phyloP scores from a whole-genome alignment of 345 rosid species.

The Ceriops decandra region DNA sequence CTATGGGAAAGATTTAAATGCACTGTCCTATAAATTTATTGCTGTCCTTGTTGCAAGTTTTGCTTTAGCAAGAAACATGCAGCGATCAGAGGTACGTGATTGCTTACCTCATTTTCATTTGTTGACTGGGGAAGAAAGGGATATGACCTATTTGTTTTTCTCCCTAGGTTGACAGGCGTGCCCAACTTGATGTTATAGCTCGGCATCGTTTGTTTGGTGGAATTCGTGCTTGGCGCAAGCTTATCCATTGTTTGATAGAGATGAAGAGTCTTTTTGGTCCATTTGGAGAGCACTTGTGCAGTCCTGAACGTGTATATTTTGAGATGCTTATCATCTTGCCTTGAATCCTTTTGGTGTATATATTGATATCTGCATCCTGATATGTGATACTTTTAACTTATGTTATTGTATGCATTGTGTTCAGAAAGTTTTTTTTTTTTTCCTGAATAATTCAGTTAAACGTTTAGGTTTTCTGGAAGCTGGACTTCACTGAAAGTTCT shows the following conservation, averaged over 20 bases:
- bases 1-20: conserved; percentile 96
- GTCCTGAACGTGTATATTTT: conserved; percentile 58
- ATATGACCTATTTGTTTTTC: conserved; percentile 16
- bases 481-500: conserved; percentile 90
- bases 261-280: conserved; percentile 85
- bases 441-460: conserved; percentile 9
- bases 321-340: conserved; percentile 2
- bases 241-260: conserved; percentile 80
- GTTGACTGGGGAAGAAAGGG: not conserved
- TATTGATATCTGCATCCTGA: conserved; percentile 6
- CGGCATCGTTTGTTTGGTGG: conserved; percentile 58
- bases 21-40: conserved; percentile 83
- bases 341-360: conserved; percentile 1
- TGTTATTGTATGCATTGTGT: conserved; percentile 3
- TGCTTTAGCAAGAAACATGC: conserved; percentile 97
- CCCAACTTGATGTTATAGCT: conserved; percentile 68
- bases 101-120: conserved; percentile 16
- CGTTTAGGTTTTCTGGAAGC: conserved; percentile 90
- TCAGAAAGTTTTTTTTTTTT: conserved; percentile 12
- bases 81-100: conserved; percentile 83
- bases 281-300: conserved; percentile 51
- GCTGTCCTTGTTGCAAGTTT: conserved; percentile 98
- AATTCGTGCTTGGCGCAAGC: conserved; percentile 87
- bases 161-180: conserved; percentile 80
- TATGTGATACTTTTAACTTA: not conserved